Evolutionary conservation across 495 filamentous ascomycete genomes (phyloP).

Genomic region (Aspergillus sclerotiicarbonarius): DNA sequence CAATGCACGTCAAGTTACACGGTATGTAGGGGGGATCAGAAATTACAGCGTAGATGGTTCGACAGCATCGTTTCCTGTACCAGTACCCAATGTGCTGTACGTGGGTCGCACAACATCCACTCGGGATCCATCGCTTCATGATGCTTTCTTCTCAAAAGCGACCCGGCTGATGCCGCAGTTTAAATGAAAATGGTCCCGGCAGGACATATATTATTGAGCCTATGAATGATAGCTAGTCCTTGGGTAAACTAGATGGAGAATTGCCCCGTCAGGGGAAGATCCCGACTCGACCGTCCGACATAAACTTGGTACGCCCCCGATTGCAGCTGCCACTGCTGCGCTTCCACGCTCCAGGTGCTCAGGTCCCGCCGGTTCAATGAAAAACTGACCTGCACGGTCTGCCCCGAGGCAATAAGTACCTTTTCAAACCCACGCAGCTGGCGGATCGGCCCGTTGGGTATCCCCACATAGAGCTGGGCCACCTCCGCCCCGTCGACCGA

Average conservation of each 20-base stretch:
- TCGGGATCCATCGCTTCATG: too few species aligned
- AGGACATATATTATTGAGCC: too few species aligned
- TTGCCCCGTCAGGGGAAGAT: neutral
- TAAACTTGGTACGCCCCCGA: slow-evolving; percentile 40
- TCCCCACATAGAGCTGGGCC: slow-evolving; percentile 54
- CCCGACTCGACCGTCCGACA: slow-evolving; percentile 48
- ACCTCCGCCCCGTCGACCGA: slow-evolving; percentile 53
- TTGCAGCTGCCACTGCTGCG: slow-evolving; percentile 60
- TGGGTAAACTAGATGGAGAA: neutral
- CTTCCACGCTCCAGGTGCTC: slow-evolving; percentile 62
- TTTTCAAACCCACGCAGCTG: slow-evolving; percentile 73
- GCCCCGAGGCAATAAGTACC: slow-evolving; percentile 39
- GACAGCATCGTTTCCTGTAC: too few species aligned
- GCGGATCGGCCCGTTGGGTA: slow-evolving; percentile 47
- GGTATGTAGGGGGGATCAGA: too few species aligned
- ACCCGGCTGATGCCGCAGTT: too few species aligned
- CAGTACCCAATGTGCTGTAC: too few species aligned
- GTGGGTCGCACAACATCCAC: too few species aligned
- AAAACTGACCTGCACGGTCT: slow-evolving; percentile 49
- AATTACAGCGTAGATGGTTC: too few species aligned
- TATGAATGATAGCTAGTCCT: too few species aligned
- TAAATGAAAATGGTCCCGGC: too few species aligned
- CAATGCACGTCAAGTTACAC: too few species aligned
- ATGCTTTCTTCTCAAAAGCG: too few species aligned
- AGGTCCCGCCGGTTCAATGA: slow-evolving; percentile 61